Evolutionary conservation across 805 yeast species (phyloP), one percentile per base, ranked within the genome.

Genomic region (Cyberlindnera americana): DNA sequence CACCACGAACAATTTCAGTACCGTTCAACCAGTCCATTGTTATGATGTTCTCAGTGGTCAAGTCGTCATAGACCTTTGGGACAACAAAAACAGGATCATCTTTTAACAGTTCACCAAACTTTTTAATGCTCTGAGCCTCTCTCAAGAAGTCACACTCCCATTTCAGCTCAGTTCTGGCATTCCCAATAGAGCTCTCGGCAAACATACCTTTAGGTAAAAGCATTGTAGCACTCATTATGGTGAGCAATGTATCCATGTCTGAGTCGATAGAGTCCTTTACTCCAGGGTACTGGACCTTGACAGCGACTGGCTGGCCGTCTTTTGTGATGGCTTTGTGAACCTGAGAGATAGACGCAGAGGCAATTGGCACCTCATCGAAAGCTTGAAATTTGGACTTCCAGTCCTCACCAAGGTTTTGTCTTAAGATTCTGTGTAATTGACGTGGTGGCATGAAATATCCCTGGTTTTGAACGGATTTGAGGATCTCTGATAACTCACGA

Each of bases 121-220:
- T 71, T 30, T 76, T 77, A 49, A 90, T 65, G 53, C 81, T 82
- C 43, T 73, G 74, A 1, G 96, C 95, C 61, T 93, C 99, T 49
- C 98, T 77, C 19, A 81, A 63, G 58, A 93, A 93, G 64, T 93
- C 98, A 64, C 98, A 91, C 64, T 93, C 99, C 98, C 98, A 91
- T 52, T 88, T 89, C 50, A 93, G 70, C 61, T 93, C 99, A 14
- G 77, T 77, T 50, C 99, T 74, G 1, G 99, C 98, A 62, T 89
- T 91, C 17, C 84, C 96, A 41, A 93, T 80, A 17, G 97, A 87
- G 52, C 83, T 85, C 50, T 93, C 98, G 32, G 95, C 72, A 56
- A 88, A 93, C 50, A 93, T 69, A 0, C 99, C 99, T 33, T 85
- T 83, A 15, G 99, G 99, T 32, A 93, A 69, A 45, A 93, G 64